Base-by-base conservation (phyloP, 1,284 basidiomycete genomes). In the Sporisorium scitamineum region DNA sequence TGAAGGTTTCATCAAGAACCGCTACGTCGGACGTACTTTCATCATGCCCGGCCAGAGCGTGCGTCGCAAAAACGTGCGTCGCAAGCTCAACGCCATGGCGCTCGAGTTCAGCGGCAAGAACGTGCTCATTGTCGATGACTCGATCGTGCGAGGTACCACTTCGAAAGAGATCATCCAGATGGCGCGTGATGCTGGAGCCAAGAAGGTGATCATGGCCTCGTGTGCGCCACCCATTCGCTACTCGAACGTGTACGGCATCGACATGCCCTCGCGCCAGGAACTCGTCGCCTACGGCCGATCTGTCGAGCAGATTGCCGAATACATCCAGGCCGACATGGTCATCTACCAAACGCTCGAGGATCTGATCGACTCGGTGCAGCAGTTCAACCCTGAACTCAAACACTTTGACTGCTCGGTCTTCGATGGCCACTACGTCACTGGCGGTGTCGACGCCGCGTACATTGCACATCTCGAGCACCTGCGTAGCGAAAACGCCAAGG, bases 51-150 rank as follows among this genome's bases (percentile, higher is more conserved):
- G 96, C 26, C 97, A 99, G 63, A 73, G 70, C 39, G 68, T 80
- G 80, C 94, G 94, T 83, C 91, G 90, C 79, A 98, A 96, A 89
- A 99, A 97, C 84, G 97, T 99, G 16, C 89, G 97, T 66, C 89
- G 93, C 77, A 99, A 99, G 87, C 88, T 99, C 70, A 99, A 99
- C 85, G 97, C 97, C 3, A 99, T 99, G 95, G 95, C 97, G n/a
- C 89, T 98, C 70, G 97, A 99, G 87, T 99, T 99, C 84, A 89
- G 89, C 16, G 90, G 89, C 81, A 98, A 97, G 88, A 93, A 92
- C 78, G 95, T 99, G 8, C 89, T 99, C 52, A 90, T 99, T 54
- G 97, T 99, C 29, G 97, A 99, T 87, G 95, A 99, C 87, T 98
- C 96, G 0, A 99, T 99, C 80, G 97, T 99, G 11, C 91, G 97